phyloP scores from a whole-genome alignment of 2,329 filamentous ascomycete genomes.

The Didymella pinodella region DNA sequence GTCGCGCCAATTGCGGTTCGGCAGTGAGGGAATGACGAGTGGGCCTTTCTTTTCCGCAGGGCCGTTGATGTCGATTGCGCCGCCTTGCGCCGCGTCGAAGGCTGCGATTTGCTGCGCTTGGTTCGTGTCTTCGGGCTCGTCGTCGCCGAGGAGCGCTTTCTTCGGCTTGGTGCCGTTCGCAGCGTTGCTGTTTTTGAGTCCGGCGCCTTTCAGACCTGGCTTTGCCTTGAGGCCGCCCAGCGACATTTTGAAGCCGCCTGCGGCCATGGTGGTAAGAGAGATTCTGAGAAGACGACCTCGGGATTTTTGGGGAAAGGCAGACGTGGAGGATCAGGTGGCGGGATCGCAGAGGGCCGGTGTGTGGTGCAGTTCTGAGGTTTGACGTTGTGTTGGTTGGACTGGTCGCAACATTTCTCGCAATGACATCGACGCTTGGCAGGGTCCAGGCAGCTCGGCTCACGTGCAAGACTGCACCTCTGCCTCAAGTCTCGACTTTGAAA shows the following conservation, averaged over 20 bases:
- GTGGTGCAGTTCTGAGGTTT: neutral
- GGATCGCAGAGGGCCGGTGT: neutral
- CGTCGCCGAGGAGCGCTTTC: slow-evolving; percentile 42
- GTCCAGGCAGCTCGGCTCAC: slow-evolving; percentile 15
- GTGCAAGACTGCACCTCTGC: neutral
- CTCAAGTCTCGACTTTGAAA: neutral
- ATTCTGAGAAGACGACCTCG: neutral
- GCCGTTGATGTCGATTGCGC: slow-evolving; percentile 54
- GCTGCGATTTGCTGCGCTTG: slow-evolving; percentile 58
- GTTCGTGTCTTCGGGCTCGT: slow-evolving; percentile 40
- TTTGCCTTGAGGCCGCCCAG: slow-evolving; percentile 42
- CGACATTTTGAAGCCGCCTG: slow-evolving; percentile 50
- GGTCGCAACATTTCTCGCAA: slow-evolving; percentile 13
- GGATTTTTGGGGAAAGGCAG: neutral
- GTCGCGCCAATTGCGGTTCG: slow-evolving; percentile 70
- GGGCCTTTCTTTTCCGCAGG: slow-evolving; percentile 53
- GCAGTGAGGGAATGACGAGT: slow-evolving; percentile 65
- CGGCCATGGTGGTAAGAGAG: slow-evolving; percentile 43
- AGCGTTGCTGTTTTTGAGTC: slow-evolving; percentile 9
- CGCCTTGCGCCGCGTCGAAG: slow-evolving; percentile 61
- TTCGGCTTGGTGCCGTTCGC: slow-evolving; percentile 36
- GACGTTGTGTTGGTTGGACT: neutral
- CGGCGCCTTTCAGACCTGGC: slow-evolving; percentile 30
- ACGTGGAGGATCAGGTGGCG: neutral
- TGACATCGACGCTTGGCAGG: slow-evolving; percentile 23